phyloP scores from a whole-genome alignment of 352 stramenopile genomes.

The Pythium grandisporangium region DNA sequence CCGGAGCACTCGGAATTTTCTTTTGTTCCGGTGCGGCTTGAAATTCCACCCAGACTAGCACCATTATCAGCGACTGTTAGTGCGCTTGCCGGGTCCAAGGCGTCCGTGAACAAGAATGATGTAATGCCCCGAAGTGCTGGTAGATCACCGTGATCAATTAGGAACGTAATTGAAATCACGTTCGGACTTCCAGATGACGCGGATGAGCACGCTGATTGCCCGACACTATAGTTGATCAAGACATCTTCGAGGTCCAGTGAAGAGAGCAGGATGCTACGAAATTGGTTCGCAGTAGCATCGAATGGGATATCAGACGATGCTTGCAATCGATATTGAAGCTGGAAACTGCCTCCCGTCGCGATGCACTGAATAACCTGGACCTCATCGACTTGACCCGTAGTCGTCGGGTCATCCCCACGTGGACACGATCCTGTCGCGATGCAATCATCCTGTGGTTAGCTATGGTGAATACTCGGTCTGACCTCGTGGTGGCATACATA shows the following conservation, averaged over 20 bases:
- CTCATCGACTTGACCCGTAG: constrained; percentile 72
- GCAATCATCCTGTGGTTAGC: too few species aligned
- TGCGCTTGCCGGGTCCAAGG: constrained; percentile 7
- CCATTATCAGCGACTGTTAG: constrained; percentile 32
- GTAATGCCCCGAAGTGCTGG: constrained; percentile 28
- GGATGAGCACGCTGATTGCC: constrained; percentile 24
- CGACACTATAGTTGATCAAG: constrained; percentile 29
- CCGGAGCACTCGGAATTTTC: constrained; percentile 85
- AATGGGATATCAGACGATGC: constrained; percentile 48
- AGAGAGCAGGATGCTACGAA: constrained; percentile 49
- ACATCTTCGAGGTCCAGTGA: constrained; percentile 43
- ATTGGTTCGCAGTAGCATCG: constrained; percentile 17
- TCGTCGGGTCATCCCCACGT: constrained; percentile 80
- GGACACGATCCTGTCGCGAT: constrained; percentile 65
- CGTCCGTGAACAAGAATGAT: constrained; percentile 4
- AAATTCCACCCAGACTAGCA: constrained; percentile 18
- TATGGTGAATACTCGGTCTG: too few species aligned
- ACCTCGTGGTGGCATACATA: too few species aligned
- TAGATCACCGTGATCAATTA: constrained; percentile 34
- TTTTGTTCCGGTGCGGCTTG: constrained; percentile 75
- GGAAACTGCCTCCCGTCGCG: constrained; percentile 42
- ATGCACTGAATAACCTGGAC: constrained; percentile 70
- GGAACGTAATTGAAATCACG: constrained; percentile 47
- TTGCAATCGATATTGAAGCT: constrained; percentile 43
- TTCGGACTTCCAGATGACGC: constrained; percentile 19